A percentile compares a stretch with the other conserved stretches of the same genome.
phyloP scores from a whole-genome alignment of 805 yeast species.

The Saturnispora silvae region DNA sequence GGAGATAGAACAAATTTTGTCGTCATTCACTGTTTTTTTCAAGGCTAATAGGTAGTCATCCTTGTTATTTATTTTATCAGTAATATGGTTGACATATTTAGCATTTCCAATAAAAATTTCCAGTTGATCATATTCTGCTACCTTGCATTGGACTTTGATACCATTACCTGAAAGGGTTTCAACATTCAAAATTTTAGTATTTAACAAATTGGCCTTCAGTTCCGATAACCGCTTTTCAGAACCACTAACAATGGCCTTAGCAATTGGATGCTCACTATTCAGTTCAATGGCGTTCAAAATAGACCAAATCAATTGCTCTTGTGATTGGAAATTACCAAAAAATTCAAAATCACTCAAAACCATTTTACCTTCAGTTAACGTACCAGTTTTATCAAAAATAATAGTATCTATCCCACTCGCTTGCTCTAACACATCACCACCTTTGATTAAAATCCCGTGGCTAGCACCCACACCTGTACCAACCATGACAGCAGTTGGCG shows the following conservation, averaged over 20 bases:
- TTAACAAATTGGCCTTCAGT: neutral
- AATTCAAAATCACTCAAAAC: conserved; percentile 23
- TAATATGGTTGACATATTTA: conserved; percentile 27
- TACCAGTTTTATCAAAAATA: conserved; percentile 93
- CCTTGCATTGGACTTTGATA: conserved; percentile 21
- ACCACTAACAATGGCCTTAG: conserved; percentile 48
- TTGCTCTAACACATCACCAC: conserved; percentile 79
- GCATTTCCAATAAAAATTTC: conserved; percentile 45
- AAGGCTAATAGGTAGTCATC: conserved; percentile 13
- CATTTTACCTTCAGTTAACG: conserved; percentile 83
- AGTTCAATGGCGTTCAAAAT: conserved; percentile 50
- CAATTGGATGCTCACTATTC: conserved; percentile 83
- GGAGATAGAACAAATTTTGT: conserved; percentile 18
- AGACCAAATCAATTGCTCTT: conserved; percentile 34
- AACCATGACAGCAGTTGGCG: conserved; percentile 98
- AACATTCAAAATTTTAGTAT: conserved; percentile 25
- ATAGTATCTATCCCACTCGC: conserved; percentile 55
- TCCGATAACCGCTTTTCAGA: conserved; percentile 11
- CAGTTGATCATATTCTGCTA: conserved; percentile 15
- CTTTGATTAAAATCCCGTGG: conserved; percentile 83
- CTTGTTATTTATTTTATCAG: conserved; percentile 13
- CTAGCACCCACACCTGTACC: conserved; percentile 95
- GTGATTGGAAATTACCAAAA: conserved; percentile 4
- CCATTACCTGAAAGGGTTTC: conserved; percentile 37
- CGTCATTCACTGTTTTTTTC: conserved; percentile 7